A percentile compares a stretch with the other conserved stretches of the same genome.
Conservation (phyloP, 768 basidiomycete species). For the Pleurotus tuber-regium region DNA sequence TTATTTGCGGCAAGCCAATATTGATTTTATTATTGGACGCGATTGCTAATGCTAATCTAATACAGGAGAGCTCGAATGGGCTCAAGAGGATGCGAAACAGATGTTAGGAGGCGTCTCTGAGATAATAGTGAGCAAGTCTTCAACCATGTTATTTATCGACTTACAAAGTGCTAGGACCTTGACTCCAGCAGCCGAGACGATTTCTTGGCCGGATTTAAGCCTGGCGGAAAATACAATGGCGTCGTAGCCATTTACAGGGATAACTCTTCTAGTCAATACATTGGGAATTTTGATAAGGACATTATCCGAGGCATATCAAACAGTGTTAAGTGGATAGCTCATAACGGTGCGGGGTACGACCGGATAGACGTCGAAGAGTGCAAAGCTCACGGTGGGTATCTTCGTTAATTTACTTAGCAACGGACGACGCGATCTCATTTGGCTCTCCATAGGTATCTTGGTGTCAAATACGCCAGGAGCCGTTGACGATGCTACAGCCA, state of each 20-base stretch:
- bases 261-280: conserved; percentile 58
- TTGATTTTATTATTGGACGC: background rate
- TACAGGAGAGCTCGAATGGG: conserved; percentile 75
- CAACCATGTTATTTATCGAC: background rate
- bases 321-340: conserved; percentile 81
- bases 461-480: conserved; percentile 90
- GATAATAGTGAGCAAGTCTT: conserved; percentile 60
- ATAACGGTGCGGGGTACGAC: conserved; percentile 94
- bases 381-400: conserved; percentile 57
- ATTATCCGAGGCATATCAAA: conserved; percentile 65
- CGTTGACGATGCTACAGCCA: conserved; percentile 90
- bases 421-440: too few relatives aligned
- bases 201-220: conserved; percentile 62
- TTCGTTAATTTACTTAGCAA: background rate
- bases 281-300: conserved; percentile 81
- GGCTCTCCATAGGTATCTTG: conserved; percentile 61
- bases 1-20: conserved; percentile 36
- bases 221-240: conserved; percentile 71
- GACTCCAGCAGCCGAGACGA: conserved; percentile 63
- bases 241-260: conserved; percentile 78
- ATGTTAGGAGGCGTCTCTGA: conserved; percentile 70
- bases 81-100: conserved; percentile 66
- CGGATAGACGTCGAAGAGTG: conserved; percentile 77
- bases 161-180: conserved; percentile 28
- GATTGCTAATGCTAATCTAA: background rate